A percentile compares a stretch with the other conserved stretches of the same genome.
These are phyloP conservation scores for Dothideomycetidae sp. DNA, from an alignment of 2,329 filamentous ascomycete genomes.

Conservation along the genomic window DNA sequence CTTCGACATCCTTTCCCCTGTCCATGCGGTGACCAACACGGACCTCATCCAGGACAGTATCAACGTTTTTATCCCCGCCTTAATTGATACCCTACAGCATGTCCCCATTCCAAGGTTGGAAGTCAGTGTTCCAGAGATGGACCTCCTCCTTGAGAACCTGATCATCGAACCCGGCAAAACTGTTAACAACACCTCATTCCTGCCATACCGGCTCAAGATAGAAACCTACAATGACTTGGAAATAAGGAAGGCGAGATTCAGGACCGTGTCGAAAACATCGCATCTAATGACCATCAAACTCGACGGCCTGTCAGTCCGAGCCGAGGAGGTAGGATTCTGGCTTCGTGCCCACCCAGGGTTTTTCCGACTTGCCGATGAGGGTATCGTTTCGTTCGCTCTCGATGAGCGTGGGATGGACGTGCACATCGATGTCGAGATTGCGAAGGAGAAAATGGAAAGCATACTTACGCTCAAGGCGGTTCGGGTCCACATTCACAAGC, in stretches of 20 bases:
- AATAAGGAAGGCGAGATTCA: slow-evolving; percentile 60
- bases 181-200: slow-evolving; percentile 73
- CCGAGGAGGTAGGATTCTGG: slow-evolving; percentile 83
- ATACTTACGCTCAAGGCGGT: slow-evolving; percentile 66
- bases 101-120: slow-evolving; percentile 85
- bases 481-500: slow-evolving; percentile 69
- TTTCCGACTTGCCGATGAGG: slow-evolving; percentile 63
- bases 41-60: slow-evolving; percentile 62
- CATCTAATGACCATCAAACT: slow-evolving; percentile 58
- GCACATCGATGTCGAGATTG: slow-evolving; percentile 70
- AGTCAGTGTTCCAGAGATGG: slow-evolving; percentile 66
- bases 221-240: slow-evolving; percentile 79
- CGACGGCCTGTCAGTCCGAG: slow-evolving; percentile 68
- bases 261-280: slow-evolving; percentile 55
- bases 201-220: slow-evolving; percentile 69
- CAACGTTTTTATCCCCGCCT: slow-evolving; percentile 65
- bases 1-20: slow-evolving; percentile 53
- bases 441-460: slow-evolving; percentile 62
- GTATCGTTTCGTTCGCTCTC: slow-evolving; percentile 71
- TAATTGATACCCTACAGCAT: slow-evolving; percentile 68
- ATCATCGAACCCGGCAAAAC: slow-evolving; percentile 78
- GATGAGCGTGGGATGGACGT: slow-evolving; percentile 82
- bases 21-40: slow-evolving; percentile 48
- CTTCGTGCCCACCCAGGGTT: slow-evolving; percentile 64
- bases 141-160: slow-evolving; percentile 78